phyloP scores from a whole-genome alignment of 371 early-diverging fungal genomes.

The Nosema muscidifuracis region DNA sequence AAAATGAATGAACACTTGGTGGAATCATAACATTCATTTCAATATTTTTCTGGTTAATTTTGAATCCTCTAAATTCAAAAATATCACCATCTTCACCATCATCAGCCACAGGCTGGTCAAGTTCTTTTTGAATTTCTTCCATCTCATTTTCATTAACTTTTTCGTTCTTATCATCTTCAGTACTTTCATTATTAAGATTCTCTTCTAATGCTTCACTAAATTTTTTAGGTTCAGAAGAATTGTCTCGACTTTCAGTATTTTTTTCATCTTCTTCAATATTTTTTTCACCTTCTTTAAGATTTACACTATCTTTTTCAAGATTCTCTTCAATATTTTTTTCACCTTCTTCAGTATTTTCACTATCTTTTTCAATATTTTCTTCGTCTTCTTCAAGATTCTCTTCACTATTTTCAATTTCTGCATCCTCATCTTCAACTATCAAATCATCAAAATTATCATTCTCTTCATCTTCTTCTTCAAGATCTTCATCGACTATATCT shows the following conservation, averaged over 20 bases:
- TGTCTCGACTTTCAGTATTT: neutral
- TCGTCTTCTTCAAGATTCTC: constrained; percentile 14
- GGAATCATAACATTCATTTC: constrained; percentile 49
- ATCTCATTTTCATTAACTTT: constrained; percentile 19
- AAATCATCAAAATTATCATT: constrained; percentile 58
- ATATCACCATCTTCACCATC: constrained; percentile 40
- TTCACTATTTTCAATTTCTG: constrained; percentile 30
- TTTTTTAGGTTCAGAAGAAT: neutral
- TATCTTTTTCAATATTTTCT: constrained; percentile 61
- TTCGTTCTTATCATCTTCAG: constrained; percentile 33
- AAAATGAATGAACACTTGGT: constrained; percentile 55
- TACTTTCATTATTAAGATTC: neutral
- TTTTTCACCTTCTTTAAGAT: neutral
- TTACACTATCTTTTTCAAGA: neutral
- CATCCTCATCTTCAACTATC: constrained; percentile 4
- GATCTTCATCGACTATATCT: constrained; percentile 43
- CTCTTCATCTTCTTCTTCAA: constrained; percentile 26
- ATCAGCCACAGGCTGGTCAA: constrained; percentile 22
- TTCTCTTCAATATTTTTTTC: constrained; percentile 56
- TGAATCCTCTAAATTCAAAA: constrained; percentile 42
- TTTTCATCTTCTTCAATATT: neutral
- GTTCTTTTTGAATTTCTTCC: constrained; percentile 29
- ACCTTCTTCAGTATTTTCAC: constrained; percentile 65
- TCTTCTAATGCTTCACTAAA: constrained; percentile 32
- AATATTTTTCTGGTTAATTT: constrained; percentile 47